Conservation (phyloP, 345 rosid genomes). For the Rhizophora apiculata region DNA sequence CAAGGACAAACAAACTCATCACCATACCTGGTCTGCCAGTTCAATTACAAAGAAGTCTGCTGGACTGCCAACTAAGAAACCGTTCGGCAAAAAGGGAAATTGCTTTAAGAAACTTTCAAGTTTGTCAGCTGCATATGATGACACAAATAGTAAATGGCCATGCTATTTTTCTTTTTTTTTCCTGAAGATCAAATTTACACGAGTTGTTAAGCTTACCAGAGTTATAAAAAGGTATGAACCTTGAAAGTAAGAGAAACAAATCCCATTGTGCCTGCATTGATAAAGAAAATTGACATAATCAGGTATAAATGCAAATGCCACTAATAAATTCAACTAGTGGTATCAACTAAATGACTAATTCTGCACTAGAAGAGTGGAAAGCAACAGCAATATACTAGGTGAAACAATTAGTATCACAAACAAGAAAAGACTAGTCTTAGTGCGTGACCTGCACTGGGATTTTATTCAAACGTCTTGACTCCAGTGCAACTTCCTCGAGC, state of each 20-base stretch:
- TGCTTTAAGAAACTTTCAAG: conserved; percentile 68
- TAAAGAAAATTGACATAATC: neutral
- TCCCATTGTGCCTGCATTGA: conserved; percentile 78
- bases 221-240: conserved; percentile 87
- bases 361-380: neutral
- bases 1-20: neutral
- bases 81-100: conserved; percentile 73
- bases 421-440: conserved; percentile 1
- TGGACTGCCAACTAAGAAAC: conserved; percentile 84
- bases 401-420: conserved; percentile 9
- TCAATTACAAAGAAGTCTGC: conserved; percentile 90
- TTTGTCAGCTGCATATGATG: conserved; percentile 62
- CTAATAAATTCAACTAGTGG: neutral
- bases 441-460: conserved; percentile 75
- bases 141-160: conserved; percentile 8
- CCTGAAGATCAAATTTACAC: neutral
- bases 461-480: conserved; percentile 52
- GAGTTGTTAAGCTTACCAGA: conserved; percentile 46
- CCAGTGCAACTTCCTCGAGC: conserved; percentile 82
- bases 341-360: neutral
- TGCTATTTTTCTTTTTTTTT: neutral
- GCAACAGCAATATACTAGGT: neutral
- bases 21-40: conserved; percentile 83
- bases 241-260: conserved; percentile 72
- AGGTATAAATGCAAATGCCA: neutral